Percentiles rank a stretch among this genome's conserved stretches.
Conservation (phyloP, 306 rosid species). For the Lathyrus sativus region DNA sequence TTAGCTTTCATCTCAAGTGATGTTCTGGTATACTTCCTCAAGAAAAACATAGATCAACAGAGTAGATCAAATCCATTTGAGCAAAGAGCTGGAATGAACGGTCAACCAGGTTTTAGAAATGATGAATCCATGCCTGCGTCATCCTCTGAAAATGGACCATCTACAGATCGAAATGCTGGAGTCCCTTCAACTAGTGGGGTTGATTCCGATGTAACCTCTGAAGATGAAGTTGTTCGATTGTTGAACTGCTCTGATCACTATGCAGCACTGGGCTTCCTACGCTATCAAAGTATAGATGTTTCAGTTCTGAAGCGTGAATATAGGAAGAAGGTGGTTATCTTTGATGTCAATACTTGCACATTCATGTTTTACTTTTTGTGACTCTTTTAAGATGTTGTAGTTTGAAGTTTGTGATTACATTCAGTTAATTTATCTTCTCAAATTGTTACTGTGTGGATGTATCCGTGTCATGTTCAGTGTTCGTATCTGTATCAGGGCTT, state of each 20-base stretch:
- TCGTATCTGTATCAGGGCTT: not conserved
- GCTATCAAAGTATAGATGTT: conserved; percentile 71
- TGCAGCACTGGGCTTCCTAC: conserved; percentile 73
- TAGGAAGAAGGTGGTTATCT: conserved; percentile 88
- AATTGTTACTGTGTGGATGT: not conserved
- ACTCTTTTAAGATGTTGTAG: conserved; percentile 26
- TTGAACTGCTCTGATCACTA: conserved; percentile 90
- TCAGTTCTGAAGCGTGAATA: conserved; percentile 87
- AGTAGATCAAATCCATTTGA: conserved; percentile 64
- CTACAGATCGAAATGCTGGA: conserved; percentile 71
- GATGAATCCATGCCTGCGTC: conserved; percentile 65
- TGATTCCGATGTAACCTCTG: conserved; percentile 82
- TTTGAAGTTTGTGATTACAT: no score
- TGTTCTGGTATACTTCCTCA: conserved; percentile 74
- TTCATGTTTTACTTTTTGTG: conserved; percentile 20
- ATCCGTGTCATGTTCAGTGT: not conserved
- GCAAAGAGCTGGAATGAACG: conserved; percentile 73
- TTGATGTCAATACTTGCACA: conserved; percentile 36
- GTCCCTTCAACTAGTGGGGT: conserved; percentile 84
- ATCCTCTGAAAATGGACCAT: conserved; percentile 65
- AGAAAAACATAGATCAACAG: conserved; percentile 71
- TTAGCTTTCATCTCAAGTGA: conserved; percentile 91
- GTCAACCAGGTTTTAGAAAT: conserved; percentile 64
- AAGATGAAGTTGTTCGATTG: conserved; percentile 91
- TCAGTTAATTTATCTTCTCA: not conserved